Evolutionary conservation across 2,329 filamentous ascomycete species (phyloP).

Genomic region (Penicillium sp.): DNA sequence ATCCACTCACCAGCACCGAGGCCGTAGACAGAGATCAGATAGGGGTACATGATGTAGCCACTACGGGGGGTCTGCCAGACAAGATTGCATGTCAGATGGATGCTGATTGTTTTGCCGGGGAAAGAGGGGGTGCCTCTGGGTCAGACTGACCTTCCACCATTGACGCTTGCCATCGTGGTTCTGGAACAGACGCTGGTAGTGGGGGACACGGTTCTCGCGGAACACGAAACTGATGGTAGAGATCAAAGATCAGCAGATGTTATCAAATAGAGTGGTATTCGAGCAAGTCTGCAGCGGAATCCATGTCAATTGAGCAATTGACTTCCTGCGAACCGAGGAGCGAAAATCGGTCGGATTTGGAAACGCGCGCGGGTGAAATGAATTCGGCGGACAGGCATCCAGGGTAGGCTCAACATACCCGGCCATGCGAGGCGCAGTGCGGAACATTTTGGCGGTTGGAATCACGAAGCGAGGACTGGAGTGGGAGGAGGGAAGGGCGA

Average conservation of each 20-base stretch:
- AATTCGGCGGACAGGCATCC: constrained; percentile 2
- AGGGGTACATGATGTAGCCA: constrained; percentile 59
- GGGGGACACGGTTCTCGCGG: constrained; percentile 66
- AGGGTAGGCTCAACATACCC: constrained; percentile 35
- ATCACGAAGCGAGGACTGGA: constrained; percentile 23
- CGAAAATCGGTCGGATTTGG: constrained; percentile 22
- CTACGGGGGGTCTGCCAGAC: constrained; percentile 52
- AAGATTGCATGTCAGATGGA: constrained; percentile 16
- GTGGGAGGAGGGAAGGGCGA: constrained; percentile 26
- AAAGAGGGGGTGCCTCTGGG: constrained; percentile 3
- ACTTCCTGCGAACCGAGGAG: constrained; percentile 6
- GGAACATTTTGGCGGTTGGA: constrained; percentile 41
- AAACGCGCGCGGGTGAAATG: constrained; percentile 6
- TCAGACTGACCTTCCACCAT: constrained; percentile 63
- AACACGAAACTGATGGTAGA: constrained; percentile 48
- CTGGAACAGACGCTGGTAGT: constrained; percentile 67
- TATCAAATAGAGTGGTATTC: neutral
- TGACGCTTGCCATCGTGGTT: constrained; percentile 63
- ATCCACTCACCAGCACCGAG: constrained; percentile 48
- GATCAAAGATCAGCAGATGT: constrained; percentile 19
- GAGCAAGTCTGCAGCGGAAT: neutral
- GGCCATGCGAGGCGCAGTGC: constrained; percentile 43
- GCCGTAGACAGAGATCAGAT: constrained; percentile 54
- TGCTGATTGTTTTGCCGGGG: neutral
- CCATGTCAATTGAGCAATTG: constrained; percentile 20